These are phyloP conservation scores for Oryza longistaminata DNA, from an alignment of 176 grass and related monocot species.

Conservation along the genomic window DNA sequence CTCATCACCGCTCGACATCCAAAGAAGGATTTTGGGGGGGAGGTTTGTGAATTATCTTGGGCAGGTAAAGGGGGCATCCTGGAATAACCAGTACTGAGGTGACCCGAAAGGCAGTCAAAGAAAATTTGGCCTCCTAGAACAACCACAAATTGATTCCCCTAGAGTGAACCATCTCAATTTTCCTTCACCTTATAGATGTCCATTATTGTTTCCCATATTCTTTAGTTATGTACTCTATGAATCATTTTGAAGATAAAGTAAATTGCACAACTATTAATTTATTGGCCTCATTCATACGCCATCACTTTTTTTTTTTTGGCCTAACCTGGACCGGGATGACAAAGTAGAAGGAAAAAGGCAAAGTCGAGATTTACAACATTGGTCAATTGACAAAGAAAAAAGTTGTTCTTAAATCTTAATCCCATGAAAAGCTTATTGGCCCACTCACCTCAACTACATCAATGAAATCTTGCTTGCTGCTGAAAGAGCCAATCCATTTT, in stretches of 20 bases:
- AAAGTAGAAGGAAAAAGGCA: not conserved
- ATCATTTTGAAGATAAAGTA: not conserved
- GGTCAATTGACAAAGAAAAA: not conserved
- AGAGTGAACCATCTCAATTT: not conserved
- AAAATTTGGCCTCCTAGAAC: not conserved
- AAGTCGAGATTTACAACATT: not conserved
- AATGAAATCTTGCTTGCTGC: constrained; percentile 84
- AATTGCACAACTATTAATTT: not conserved
- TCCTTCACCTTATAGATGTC: not conserved
- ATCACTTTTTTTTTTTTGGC: not conserved
- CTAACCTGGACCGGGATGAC: not conserved
- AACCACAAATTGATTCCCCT: not conserved
- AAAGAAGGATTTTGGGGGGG: no score
- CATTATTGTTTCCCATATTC: not conserved
- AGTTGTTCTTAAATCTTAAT: no score
- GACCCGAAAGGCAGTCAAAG: not conserved
- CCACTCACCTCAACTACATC: constrained; percentile 82
- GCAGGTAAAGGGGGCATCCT: not conserved
- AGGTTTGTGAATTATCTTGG: not conserved
- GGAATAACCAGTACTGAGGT: not conserved
- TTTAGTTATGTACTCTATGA: not conserved
- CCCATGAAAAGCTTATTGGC: not conserved
- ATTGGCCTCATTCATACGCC: not conserved
- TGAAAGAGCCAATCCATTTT: constrained; percentile 97
- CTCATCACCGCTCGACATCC: no score